A percentile compares a stretch with the other conserved stretches of the same genome.
Evolutionary conservation across 768 basidiomycete genomes (phyloP).

Genomic region (Xanthoconium purpureum): DNA sequence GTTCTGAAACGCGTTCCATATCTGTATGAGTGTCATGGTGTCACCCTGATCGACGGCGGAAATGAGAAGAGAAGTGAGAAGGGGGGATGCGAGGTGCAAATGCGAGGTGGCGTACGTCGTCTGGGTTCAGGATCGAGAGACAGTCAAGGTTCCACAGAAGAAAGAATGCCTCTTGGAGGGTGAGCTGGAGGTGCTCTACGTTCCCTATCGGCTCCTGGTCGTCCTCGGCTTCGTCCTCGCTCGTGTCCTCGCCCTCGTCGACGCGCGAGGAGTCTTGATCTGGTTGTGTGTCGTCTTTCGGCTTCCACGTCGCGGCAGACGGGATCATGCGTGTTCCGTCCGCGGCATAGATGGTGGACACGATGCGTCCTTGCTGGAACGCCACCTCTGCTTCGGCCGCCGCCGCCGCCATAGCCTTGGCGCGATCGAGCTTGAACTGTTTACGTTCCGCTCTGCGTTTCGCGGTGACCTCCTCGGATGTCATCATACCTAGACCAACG

Average conservation of each 20-base stretch:
- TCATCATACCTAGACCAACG: constrained; percentile 36
- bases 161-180: constrained; percentile 87
- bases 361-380: constrained; percentile 68
- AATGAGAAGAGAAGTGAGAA: background rate
- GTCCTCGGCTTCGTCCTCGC: constrained; percentile 35
- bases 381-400: constrained; percentile 76
- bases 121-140: constrained; percentile 62
- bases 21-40: constrained; percentile 51
- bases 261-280: constrained; percentile 13
- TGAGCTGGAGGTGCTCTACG: constrained; percentile 88
- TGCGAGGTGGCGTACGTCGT: constrained; percentile 48
- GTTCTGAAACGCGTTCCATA: constrained; percentile 65
- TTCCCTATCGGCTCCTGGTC: constrained; percentile 61
- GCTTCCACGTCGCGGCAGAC: constrained; percentile 80
- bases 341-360: constrained; percentile 55
- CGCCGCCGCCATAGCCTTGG: constrained; percentile 78
- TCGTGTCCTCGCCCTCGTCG: constrained; percentile 17
- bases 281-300: constrained; percentile 30
- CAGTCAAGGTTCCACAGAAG: constrained; percentile 82
- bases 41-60: constrained; percentile 40
- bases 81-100: background rate
- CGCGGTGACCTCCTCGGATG: constrained; percentile 89
- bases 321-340: constrained; percentile 52
- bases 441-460: constrained; percentile 83
- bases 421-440: constrained; percentile 92